A percentile compares a stretch with the other conserved stretches of the same genome.
Evolutionary conservation across 2,329 filamentous ascomycete genomes (phyloP).

Genomic region (Ophiostoma himal-ulmi): DNA sequence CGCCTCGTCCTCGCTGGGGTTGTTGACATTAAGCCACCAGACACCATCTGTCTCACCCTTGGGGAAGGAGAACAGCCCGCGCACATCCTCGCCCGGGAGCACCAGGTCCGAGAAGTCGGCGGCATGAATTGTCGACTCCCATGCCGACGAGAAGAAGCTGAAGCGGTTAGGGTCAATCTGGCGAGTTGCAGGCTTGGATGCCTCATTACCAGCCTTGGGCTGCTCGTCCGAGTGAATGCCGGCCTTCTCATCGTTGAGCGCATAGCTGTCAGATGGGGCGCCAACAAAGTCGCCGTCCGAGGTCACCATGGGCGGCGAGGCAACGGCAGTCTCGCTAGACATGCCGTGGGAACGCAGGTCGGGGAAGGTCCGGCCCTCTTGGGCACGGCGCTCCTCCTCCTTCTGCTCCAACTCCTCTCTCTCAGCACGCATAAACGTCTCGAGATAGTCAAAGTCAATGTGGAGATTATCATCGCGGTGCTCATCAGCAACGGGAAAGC

Average conservation of each 20-base stretch:
- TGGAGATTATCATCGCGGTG: slow-evolving; percentile 64
- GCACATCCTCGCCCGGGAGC: slow-evolving; percentile 81
- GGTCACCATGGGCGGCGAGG: slow-evolving; percentile 41
- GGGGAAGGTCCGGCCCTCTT: slow-evolving; percentile 49
- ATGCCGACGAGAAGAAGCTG: slow-evolving; percentile 94
- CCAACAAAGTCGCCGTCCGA: slow-evolving; percentile 51
- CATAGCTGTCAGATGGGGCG: slow-evolving; percentile 42
- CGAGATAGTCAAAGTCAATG: slow-evolving; percentile 88
- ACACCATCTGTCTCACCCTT: slow-evolving; percentile 66
- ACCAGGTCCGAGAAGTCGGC: slow-evolving; percentile 82
- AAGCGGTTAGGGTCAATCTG: slow-evolving; percentile 68
- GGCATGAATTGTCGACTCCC: slow-evolving; percentile 89
- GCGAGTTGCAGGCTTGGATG: slow-evolving; percentile 24
- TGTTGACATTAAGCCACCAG: slow-evolving; percentile 98
- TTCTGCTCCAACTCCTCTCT: slow-evolving; percentile 43
- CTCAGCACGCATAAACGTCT: slow-evolving; percentile 74
- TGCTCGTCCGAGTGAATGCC: neutral
- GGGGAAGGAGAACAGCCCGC: slow-evolving; percentile 71
- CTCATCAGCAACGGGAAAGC: slow-evolving; percentile 73
- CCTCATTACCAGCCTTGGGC: slow-evolving; percentile 43
- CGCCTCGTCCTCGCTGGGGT: slow-evolving; percentile 82
- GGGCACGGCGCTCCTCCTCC: slow-evolving; percentile 48
- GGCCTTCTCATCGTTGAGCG: slow-evolving; percentile 45
- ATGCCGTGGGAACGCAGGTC: slow-evolving; percentile 49
- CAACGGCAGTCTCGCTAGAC: slow-evolving; percentile 27